Percentiles rank a stretch among this genome's conserved stretches.
Conservation (phyloP, 2,329 filamentous ascomycete genomes). For the Fusarium sp. region DNA sequence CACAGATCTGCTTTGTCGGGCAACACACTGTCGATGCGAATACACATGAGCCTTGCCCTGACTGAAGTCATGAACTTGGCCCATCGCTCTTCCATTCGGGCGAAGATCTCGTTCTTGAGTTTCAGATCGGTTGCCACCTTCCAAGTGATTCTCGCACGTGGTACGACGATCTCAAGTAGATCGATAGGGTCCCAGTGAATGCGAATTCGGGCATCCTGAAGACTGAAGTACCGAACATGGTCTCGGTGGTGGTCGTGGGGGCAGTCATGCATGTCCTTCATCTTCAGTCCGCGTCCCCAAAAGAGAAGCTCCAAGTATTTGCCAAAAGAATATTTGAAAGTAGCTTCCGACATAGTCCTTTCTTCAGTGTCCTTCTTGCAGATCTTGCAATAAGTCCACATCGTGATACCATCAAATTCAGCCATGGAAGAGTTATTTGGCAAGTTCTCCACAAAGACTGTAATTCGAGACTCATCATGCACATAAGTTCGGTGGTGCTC, state of each 20-base stretch:
- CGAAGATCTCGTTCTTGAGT: slow-evolving; percentile 92
- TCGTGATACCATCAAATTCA: slow-evolving; percentile 77
- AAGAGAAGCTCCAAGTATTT: slow-evolving; percentile 99
- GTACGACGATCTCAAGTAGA: slow-evolving; percentile 93
- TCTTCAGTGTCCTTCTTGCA: slow-evolving; percentile 92
- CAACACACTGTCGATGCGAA: slow-evolving; percentile 90
- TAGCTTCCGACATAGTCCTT: slow-evolving; percentile 90
- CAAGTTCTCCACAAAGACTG: slow-evolving; percentile 79
- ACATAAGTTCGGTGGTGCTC: slow-evolving; percentile 98
- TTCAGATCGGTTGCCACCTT: slow-evolving; percentile 94
- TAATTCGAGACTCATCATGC: slow-evolving; percentile 93
- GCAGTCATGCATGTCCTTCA: slow-evolving; percentile 76
- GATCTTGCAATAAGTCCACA: slow-evolving; percentile 97
- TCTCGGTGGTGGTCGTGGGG: slow-evolving; percentile 93
- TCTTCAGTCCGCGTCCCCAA: slow-evolving; percentile 87
- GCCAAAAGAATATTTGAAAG: slow-evolving; percentile 98
- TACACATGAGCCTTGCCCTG: slow-evolving; percentile 82
- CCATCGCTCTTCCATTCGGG: slow-evolving; percentile 82
- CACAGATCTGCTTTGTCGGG: slow-evolving; percentile 88
- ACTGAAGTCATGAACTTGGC: slow-evolving; percentile 90
- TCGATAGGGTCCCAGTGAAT: slow-evolving; percentile 95
- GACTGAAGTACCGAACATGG: slow-evolving; percentile 92
- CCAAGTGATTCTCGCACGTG: slow-evolving; percentile 91
- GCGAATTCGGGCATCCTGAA: slow-evolving; percentile 83
- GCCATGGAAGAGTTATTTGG: slow-evolving; percentile 56